These are phyloP conservation scores for Microbotryum saponariae DNA, from an alignment of 1,284 basidiomycete genomes.

Conservation along the genomic window DNA sequence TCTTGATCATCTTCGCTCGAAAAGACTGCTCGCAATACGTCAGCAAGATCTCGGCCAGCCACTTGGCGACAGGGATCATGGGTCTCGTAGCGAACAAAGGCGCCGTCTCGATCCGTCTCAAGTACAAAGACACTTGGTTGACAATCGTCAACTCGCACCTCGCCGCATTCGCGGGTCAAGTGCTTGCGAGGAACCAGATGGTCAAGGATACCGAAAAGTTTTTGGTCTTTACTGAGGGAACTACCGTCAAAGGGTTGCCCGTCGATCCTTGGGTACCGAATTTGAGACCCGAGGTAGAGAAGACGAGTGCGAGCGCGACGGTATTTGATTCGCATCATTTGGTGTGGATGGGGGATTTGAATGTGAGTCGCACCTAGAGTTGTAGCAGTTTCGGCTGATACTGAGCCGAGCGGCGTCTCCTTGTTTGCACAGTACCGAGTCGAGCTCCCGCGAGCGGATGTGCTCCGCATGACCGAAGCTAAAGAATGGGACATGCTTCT, in stretches of 20 bases:
- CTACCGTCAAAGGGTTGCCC: conserved; percentile 34
- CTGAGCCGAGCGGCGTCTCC: conserved; percentile 4
- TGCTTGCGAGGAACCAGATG: conserved; percentile 76
- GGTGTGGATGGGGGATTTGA: conserved; percentile 56
- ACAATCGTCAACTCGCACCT: conserved; percentile 96
- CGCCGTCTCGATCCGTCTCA: conserved; percentile 36
- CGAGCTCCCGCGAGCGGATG: conserved; percentile 75
- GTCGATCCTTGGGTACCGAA: conserved; percentile 19
- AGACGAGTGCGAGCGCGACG: background rate
- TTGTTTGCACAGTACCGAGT: conserved; percentile 80
- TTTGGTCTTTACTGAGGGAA: conserved; percentile 52
- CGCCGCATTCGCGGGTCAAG: conserved; percentile 82
- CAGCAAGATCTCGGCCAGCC: conserved; percentile 64
- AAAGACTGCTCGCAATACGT: conserved; percentile 45
- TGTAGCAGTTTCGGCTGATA: conserved; percentile 1
- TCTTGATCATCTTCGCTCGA: conserved; percentile 71
- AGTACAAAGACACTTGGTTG: conserved; percentile 80
- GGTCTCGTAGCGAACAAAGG: conserved; percentile 87
- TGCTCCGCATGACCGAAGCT: conserved; percentile 58
- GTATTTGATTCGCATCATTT: conserved; percentile 32
- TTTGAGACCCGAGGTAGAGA: conserved; percentile 3
- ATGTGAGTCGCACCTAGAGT: conserved; percentile 6
- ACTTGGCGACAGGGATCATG: conserved; percentile 84
- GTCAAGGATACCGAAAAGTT: conserved; percentile 74
- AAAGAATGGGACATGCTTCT: conserved; percentile 60